Evolutionary conservation across 2,329 filamentous ascomycete species (phyloP).

Genomic region (Ceratocystis papillata): DNA sequence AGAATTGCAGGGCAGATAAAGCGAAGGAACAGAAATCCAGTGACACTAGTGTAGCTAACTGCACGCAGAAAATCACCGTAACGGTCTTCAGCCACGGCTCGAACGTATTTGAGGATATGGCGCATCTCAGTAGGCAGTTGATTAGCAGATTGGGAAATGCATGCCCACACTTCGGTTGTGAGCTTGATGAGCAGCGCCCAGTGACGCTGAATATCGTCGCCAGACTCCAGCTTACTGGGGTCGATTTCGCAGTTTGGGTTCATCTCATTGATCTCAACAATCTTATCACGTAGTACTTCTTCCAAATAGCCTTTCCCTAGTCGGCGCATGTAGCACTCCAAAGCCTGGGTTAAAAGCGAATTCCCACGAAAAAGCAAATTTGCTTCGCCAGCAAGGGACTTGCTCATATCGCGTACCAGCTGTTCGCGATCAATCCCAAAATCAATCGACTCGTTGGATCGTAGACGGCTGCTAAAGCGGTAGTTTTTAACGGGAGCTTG

Average conservation of each 20-base stretch:
- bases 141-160: slow-evolving; percentile 62
- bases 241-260: slow-evolving; percentile 94
- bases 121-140: slow-evolving; percentile 72
- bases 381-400: slow-evolving; percentile 71
- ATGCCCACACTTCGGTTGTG: slow-evolving; percentile 76
- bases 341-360: slow-evolving; percentile 79
- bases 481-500: slow-evolving; percentile 64
- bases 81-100: slow-evolving; percentile 83
- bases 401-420: slow-evolving; percentile 65
- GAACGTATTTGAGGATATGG: slow-evolving; percentile 78
- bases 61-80: slow-evolving; percentile 87
- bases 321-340: slow-evolving; percentile 92
- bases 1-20: slow-evolving; percentile 96
- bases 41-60: slow-evolving; percentile 87
- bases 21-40: slow-evolving; percentile 83
- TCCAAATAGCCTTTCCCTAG: slow-evolving; percentile 88
- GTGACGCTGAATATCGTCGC: slow-evolving; percentile 67
- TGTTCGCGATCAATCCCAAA: slow-evolving; percentile 56
- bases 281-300: slow-evolving; percentile 72
- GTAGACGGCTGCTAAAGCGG: slow-evolving; percentile 60
- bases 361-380: slow-evolving; percentile 94
- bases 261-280: slow-evolving; percentile 78
- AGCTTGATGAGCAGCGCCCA: slow-evolving; percentile 67
- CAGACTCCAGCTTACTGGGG: slow-evolving; percentile 59
- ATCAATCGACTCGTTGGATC: slow-evolving; percentile 58